A percentile compares a stretch with the other conserved stretches of the same genome.
Conservation (phyloP, 2,329 filamentous ascomycete genomes). For the Chaetomium sp. region DNA sequence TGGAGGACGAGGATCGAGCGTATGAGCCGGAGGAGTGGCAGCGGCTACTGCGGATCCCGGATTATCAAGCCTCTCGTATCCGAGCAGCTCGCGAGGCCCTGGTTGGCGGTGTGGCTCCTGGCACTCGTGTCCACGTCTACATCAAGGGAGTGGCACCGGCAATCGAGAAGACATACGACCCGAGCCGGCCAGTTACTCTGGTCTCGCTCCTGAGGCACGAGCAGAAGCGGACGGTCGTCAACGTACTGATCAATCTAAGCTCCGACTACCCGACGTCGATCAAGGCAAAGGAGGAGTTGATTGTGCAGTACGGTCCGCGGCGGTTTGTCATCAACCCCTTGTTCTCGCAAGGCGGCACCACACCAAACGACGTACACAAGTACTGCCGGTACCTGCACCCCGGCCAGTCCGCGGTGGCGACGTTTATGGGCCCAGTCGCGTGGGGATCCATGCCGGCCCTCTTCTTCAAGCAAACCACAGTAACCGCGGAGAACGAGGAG, state of each 20-base stretch:
- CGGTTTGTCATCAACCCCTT: constrained; percentile 86
- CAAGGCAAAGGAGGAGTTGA: constrained; percentile 88
- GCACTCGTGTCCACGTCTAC: constrained; percentile 80
- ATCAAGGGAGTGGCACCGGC: constrained; percentile 57
- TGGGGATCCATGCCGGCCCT: constrained; percentile 92
- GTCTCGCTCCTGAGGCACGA: constrained; percentile 92
- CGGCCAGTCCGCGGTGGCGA: constrained; percentile 83
- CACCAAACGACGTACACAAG: constrained; percentile 96
- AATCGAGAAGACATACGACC: constrained; percentile 51
- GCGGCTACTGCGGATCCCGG: constrained; percentile 79
- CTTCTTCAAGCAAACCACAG: constrained; percentile 71
- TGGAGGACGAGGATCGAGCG: constrained; percentile 81
- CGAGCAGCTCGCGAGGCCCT: constrained; percentile 78
- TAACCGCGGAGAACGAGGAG: constrained; percentile 42
- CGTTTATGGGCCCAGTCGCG: constrained; percentile 84
- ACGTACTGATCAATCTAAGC: constrained; percentile 85
- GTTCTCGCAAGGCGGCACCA: constrained; percentile 86
- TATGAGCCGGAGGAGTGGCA: constrained; percentile 90
- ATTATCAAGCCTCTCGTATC: constrained; percentile 84
- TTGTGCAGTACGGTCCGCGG: constrained; percentile 87
- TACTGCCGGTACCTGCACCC: constrained; percentile 91
- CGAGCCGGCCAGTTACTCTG: constrained; percentile 66
- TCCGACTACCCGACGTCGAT: constrained; percentile 75
- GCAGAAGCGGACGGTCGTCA: constrained; percentile 87
- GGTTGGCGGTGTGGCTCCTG: constrained; percentile 82